A percentile compares a stretch with the other conserved stretches of the same genome.
phyloP scores from a whole-genome alignment of 257 asterid genomes.

The Linderniella brevidens region DNA sequence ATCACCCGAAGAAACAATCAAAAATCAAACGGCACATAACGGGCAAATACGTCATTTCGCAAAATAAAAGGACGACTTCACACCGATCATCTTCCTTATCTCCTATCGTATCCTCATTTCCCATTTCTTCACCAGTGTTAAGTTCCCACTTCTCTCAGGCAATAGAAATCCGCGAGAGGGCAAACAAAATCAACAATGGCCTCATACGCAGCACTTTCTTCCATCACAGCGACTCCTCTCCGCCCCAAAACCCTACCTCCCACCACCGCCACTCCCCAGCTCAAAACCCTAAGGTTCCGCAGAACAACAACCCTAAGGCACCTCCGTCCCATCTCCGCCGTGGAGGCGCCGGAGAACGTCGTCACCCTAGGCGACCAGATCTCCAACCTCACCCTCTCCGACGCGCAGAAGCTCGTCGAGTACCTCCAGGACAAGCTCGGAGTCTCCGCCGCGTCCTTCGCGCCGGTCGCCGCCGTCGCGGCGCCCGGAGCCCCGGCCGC shows the following conservation, averaged over 20 bases:
- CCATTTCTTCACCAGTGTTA: too few relatives aligned
- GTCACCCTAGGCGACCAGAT: conserved; percentile 70
- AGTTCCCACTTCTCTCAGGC: too few relatives aligned
- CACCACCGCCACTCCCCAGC: conserved; percentile 20
- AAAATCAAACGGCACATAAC: too few relatives aligned
- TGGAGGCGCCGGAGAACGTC: conserved; percentile 80
- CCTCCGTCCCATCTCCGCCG: conserved; percentile 50
- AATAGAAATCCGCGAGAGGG: too few relatives aligned
- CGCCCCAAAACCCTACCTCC: conserved; percentile 11
- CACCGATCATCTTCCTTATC: too few relatives aligned
- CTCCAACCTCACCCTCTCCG: conserved; percentile 64
- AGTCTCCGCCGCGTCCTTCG: conserved; percentile 81
- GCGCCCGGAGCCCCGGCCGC: conserved; percentile 23
- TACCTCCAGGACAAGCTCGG: conserved; percentile 93
- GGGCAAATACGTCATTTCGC: too few relatives aligned
- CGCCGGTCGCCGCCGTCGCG: conserved; percentile 48
- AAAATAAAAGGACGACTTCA: too few relatives aligned
- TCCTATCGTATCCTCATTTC: too few relatives aligned
- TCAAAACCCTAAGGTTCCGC: conserved; percentile 20
- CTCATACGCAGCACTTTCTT: too few relatives aligned
- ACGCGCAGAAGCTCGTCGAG: conserved; percentile 92
- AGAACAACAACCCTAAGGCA: conserved; percentile 15
- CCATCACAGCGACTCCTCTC: conserved; percentile 7
- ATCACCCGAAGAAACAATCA: too few relatives aligned
- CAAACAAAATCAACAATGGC: too few relatives aligned